These are phyloP conservation scores for Dothistroma pini DNA, from an alignment of 2,329 filamentous ascomycete species.

Conservation along the genomic window DNA sequence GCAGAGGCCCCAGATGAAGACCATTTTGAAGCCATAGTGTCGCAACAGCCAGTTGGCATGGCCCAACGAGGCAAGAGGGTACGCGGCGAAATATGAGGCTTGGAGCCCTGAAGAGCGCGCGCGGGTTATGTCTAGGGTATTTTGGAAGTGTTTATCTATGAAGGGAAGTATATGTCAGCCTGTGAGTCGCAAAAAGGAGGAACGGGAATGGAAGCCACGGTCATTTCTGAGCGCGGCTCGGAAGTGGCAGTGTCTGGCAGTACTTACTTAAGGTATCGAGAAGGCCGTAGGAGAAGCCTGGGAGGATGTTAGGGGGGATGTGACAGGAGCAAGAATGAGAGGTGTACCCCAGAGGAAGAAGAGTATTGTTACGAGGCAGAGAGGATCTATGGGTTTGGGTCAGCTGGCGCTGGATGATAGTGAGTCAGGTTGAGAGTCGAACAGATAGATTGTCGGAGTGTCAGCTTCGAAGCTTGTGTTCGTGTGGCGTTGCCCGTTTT, in stretches of 20 bases:
- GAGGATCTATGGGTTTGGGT: slow-evolving; percentile 40
- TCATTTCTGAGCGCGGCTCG: too few species aligned
- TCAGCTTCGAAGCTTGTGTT: slow-evolving; percentile 22
- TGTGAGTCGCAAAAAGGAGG: too few species aligned
- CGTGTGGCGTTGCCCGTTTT: slow-evolving; percentile 18
- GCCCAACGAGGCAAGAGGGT: slow-evolving; percentile 48
- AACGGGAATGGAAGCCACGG: too few species aligned
- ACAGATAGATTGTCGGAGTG: slow-evolving; percentile 21
- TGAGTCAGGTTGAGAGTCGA: not conserved
- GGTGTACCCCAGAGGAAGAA: slow-evolving; percentile 59
- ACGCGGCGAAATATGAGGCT: slow-evolving; percentile 50
- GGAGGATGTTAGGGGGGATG: slow-evolving; percentile 13
- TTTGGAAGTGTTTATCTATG: slow-evolving; percentile 47
- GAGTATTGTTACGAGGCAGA: slow-evolving; percentile 61
- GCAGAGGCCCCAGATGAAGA: slow-evolving; percentile 51
- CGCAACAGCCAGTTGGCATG: slow-evolving; percentile 46
- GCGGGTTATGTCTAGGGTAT: slow-evolving; percentile 42
- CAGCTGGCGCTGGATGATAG: not conserved
- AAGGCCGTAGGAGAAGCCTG: slow-evolving; percentile 54
- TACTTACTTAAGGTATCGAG: slow-evolving; percentile 53
- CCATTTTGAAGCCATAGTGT: slow-evolving; percentile 47
- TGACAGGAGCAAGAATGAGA: not conserved
- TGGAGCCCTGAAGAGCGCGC: slow-evolving; percentile 46
- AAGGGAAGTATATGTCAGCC: too few species aligned
- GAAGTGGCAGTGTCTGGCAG: not conserved